Percentiles rank a stretch among this genome's conserved stretches.
These are phyloP conservation scores for Glycine soja DNA, from an alignment of 306 rosid species.

Conservation along the genomic window DNA sequence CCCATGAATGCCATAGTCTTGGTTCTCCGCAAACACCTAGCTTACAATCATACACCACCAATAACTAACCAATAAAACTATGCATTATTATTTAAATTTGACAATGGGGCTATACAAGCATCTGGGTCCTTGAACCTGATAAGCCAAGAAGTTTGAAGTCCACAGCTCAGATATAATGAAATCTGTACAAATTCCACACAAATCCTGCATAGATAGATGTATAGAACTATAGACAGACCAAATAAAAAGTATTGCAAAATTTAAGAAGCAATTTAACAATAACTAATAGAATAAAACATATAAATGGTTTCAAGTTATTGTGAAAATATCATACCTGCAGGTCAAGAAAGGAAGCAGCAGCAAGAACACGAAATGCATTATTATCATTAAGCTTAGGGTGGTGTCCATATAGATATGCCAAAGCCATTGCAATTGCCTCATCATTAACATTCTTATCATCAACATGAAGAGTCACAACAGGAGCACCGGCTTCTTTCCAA, in stretches of 20 bases:
- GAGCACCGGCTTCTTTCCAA: slow-evolving; percentile 97
- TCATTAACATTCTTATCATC: slow-evolving; percentile 92
- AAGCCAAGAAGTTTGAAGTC: slow-evolving; percentile 96
- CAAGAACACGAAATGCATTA: slow-evolving; percentile 95
- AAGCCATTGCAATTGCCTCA: slow-evolving; percentile 87
- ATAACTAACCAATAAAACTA: slow-evolving; percentile 31
- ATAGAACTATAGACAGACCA: not conserved
- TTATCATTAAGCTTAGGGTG: slow-evolving; percentile 88
- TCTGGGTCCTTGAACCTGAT: slow-evolving; percentile 71
- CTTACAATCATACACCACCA: slow-evolving; percentile 41
- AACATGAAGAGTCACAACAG: slow-evolving; percentile 69
- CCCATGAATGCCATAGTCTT: slow-evolving; percentile 94
- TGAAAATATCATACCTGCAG: slow-evolving; percentile 74
- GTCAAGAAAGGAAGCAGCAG: slow-evolving; percentile 98
- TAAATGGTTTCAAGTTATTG: slow-evolving; percentile 11
- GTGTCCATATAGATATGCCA: slow-evolving; percentile 93
- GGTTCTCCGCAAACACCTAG: slow-evolving; percentile 95
- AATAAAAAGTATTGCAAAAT: slow-evolving; percentile 23
- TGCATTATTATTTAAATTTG: slow-evolving; percentile 6
- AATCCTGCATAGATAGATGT: slow-evolving; percentile 67
- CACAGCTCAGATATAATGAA: slow-evolving; percentile 94
- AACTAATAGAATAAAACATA: slow-evolving; percentile 5
- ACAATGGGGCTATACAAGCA: slow-evolving; percentile 51
- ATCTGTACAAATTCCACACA: slow-evolving; percentile 93
- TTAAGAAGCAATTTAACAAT: slow-evolving; percentile 16